A percentile compares a stretch with the other conserved stretches of the same genome.
Evolutionary conservation across 805 yeast genomes (phyloP).

Genomic region (Yamadazyma olivae): DNA sequence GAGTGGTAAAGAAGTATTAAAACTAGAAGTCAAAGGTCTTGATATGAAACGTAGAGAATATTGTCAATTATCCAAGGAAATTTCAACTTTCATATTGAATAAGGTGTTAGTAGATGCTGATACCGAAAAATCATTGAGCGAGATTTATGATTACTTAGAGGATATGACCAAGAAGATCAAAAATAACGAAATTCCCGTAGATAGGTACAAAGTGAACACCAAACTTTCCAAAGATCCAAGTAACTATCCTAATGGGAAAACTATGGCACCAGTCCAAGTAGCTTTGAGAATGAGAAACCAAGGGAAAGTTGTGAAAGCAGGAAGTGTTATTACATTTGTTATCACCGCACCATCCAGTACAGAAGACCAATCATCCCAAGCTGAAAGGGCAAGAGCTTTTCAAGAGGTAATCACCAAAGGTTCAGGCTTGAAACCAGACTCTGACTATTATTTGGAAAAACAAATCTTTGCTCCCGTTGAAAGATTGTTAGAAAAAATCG

Average conservation of each 20-base stretch:
- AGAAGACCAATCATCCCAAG: constrained; percentile 42
- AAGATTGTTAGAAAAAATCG: constrained; percentile 78
- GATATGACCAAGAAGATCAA: constrained; percentile 56
- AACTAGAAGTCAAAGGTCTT: constrained; percentile 89
- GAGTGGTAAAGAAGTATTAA: constrained; percentile 51
- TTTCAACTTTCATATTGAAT: constrained; percentile 71
- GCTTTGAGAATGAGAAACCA: constrained; percentile 77
- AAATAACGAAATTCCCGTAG: constrained; percentile 58
- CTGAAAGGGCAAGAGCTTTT: constrained; percentile 82
- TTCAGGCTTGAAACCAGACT: constrained; percentile 62
- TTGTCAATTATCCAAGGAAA: constrained; percentile 88
- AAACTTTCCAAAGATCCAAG: constrained; percentile 84
- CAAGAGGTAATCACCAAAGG: constrained; percentile 62
- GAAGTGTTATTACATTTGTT: constrained; percentile 85
- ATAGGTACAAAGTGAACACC: constrained; percentile 78
- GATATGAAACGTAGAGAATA: constrained; percentile 97
- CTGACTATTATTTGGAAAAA: constrained; percentile 75
- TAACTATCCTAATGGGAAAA: constrained; percentile 76
- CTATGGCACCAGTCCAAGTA: constrained; percentile 87
- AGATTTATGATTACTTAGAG: constrained; percentile 70
- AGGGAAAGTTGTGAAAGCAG: constrained; percentile 86
- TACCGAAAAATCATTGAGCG: constrained; percentile 70
- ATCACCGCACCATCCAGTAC: constrained; percentile 48
- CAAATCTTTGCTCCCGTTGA: constrained; percentile 91
- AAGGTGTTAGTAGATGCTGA: constrained; percentile 70